A percentile compares a stretch with the other conserved stretches of the same genome.
Evolutionary conservation across 2,329 filamentous ascomycete species (phyloP).

Genomic region (Colletotrichum noveboracense): DNA sequence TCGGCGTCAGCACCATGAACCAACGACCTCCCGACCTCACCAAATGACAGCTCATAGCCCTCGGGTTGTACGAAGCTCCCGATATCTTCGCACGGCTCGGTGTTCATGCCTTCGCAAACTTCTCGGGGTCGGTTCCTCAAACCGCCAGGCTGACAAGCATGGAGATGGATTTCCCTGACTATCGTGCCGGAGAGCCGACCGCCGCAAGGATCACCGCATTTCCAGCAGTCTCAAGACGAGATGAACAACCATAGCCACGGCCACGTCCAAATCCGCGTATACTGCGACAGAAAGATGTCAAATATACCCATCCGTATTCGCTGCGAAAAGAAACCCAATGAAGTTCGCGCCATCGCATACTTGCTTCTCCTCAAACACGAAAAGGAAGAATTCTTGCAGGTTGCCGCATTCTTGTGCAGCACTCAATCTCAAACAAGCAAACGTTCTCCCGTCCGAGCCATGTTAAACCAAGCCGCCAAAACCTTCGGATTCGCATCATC

Average conservation of each 20-base stretch:
- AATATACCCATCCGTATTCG: not conserved
- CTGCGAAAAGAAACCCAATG: not conserved
- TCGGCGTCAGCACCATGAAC: not conserved
- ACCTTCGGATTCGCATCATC: not conserved
- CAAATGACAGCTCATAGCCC: not conserved
- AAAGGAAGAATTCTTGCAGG: not conserved
- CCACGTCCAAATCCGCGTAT: not conserved
- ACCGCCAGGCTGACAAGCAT: not conserved
- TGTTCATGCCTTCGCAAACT: not conserved
- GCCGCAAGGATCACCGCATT: not conserved
- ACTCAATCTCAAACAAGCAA: not conserved
- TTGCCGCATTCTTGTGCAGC: not conserved
- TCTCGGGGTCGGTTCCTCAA: not conserved
- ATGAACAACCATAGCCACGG: not conserved
- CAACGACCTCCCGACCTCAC: not conserved
- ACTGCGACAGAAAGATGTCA: not conserved
- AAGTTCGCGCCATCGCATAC: not conserved
- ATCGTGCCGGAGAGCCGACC: not conserved
- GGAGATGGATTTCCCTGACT: not conserved
- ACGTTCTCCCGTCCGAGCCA: not conserved
- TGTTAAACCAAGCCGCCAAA: not conserved
- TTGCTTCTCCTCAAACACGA: not conserved
- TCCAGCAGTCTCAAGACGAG: not conserved
- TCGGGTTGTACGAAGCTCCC: not conserved
- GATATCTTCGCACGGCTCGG: not conserved